These are phyloP conservation scores for Chaetothyriales sp. DNA, from an alignment of 2,329 filamentous ascomycete species.

Conservation along the genomic window DNA sequence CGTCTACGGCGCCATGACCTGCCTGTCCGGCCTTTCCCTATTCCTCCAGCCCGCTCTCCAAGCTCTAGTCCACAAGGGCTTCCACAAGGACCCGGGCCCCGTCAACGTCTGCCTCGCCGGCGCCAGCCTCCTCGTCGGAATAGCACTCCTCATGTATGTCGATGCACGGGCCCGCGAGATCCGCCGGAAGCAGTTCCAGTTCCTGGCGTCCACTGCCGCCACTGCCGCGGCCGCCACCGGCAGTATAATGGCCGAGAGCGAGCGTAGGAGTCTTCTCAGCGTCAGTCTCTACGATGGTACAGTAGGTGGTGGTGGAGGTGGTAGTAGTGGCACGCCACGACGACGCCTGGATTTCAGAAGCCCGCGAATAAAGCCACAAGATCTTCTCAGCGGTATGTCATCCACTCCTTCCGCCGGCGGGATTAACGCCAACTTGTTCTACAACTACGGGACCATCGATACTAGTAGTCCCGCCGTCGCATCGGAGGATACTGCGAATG, in stretches of 20 bases:
- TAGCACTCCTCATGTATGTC: constrained; percentile 55
- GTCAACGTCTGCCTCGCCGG: constrained; percentile 58
- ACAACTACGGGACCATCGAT: background rate
- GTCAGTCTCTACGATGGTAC: background rate
- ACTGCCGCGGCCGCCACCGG: background rate
- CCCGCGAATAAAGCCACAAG: background rate
- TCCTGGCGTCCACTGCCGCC: constrained; percentile 13
- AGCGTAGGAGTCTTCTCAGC: constrained; percentile 1
- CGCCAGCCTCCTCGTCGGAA: constrained; percentile 51
- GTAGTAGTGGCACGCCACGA: background rate
- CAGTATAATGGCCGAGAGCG: background rate
- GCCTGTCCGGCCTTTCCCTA: constrained; percentile 67
- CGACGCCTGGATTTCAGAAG: background rate
- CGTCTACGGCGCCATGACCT: constrained; percentile 83
- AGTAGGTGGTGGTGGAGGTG: background rate
- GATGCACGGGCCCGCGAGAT: constrained; percentile 31
- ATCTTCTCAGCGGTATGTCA: background rate
- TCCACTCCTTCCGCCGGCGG: background rate
- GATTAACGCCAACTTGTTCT: background rate
- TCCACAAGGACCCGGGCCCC: constrained; percentile 59
- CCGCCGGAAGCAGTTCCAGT: constrained; percentile 5
- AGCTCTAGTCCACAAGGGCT: constrained; percentile 58
- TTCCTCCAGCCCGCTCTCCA: constrained; percentile 72
- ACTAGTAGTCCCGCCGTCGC: background rate
- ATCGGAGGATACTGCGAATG: background rate